Base-by-base conservation (phyloP, 495 filamentous ascomycete genomes). In the Hyaloscypha finlandica region DNA sequence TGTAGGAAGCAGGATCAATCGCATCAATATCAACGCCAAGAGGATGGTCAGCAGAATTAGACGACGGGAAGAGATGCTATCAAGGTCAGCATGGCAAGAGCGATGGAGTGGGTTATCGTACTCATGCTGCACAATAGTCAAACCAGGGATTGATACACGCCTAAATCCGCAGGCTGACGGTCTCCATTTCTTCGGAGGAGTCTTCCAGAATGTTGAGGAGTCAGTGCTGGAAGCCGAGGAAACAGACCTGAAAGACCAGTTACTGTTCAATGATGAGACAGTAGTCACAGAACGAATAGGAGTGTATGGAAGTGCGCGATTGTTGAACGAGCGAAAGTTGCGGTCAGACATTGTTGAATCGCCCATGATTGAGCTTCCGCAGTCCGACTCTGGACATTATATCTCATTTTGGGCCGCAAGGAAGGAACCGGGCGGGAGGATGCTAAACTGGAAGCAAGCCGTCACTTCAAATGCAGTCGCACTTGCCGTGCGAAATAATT, bases 201-300 rank as follows among this genome's bases (percentile, higher is more conserved):
- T 75, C 73, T 57, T 74, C 64, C 45, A 79, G 20, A 48, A 78
- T 32, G 48, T 64, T 64, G 42, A 74, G 55, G 39, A 73, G 42
- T 48, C 77, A 30, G 57, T 74, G 71, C 30, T 68, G n/a, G 56
- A 74, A 25, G 37, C 74, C 70, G 59, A 67, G 61, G 32, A 71
- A 58, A 63, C 71, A 66, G 62, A 75, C 51, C 55, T 73, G 72
- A 56, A 71, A 70, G 63, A 76, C 69, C 22, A 67, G 66, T 53
- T 72, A 68, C 61, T 75, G 65, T 39, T 73, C n/a, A 63, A 57
- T 54, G 29, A 71, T 32, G 56, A 75, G 70, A 30, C 71, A 31
- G 42, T 48, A 19, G 42, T 48, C 42, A 14, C 42, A 48, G 66
- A 65, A 69, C 66, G 59, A n/a, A 63, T 45, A 19, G 61, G 68